A percentile compares a stretch with the other conserved stretches of the same genome.
Conservation (phyloP, 2,329 filamentous ascomycete genomes). For the Gnomoniopsis smithogilvyi region DNA sequence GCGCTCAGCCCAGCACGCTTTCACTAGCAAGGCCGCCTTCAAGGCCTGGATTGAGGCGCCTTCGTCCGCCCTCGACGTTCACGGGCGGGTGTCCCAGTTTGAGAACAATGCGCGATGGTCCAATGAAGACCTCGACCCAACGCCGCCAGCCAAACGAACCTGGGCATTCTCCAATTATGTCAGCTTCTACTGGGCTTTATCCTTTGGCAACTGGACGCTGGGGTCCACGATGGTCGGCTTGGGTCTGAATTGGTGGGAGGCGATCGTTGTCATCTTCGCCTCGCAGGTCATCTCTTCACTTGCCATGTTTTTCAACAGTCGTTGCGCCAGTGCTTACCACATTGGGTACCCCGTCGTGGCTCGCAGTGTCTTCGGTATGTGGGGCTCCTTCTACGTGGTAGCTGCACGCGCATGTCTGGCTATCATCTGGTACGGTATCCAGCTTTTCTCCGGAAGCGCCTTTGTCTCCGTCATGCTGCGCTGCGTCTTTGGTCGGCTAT, state of each 20-base stretch:
- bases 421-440: slow-evolving; percentile 36
- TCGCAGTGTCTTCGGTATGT: slow-evolving; percentile 38
- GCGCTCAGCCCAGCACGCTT: slow-evolving; percentile 4
- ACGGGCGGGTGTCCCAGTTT: neutral
- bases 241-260: slow-evolving; percentile 42
- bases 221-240: slow-evolving; percentile 34
- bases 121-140: slow-evolving; percentile 31
- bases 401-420: slow-evolving; percentile 35
- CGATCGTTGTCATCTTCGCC: slow-evolving; percentile 40
- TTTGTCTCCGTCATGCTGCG: slow-evolving; percentile 22
- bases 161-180: slow-evolving; percentile 38
- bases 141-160: slow-evolving; percentile 33
- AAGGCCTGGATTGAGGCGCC: slow-evolving; percentile 11
- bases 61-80: neutral
- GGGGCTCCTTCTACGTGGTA: slow-evolving; percentile 40
- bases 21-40: slow-evolving; percentile 9
- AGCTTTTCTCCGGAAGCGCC: slow-evolving; percentile 21
- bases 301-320: slow-evolving; percentile 42
- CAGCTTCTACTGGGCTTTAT: slow-evolving; percentile 36
- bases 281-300: slow-evolving; percentile 38
- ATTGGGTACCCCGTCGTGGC: slow-evolving; percentile 37
- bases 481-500: slow-evolving; percentile 30
- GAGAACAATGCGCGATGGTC: slow-evolving; percentile 2
- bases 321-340: slow-evolving; percentile 38
- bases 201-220: slow-evolving; percentile 39